Evolutionary conservation across 1,139 yeast species (phyloP).

Genomic region (Suhomyces bolitotheri): DNA sequence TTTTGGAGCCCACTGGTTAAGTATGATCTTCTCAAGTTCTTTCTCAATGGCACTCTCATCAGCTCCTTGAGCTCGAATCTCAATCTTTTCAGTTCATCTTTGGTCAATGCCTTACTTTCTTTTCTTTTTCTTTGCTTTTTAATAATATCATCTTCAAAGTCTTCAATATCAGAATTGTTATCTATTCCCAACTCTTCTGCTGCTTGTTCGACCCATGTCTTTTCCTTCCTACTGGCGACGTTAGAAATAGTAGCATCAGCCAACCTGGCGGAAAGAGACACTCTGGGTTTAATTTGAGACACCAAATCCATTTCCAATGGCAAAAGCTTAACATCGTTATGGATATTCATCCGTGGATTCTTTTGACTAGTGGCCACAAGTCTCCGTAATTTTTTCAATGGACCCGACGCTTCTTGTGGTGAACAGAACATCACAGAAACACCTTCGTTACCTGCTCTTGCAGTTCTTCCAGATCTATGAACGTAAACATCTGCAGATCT

Average conservation of each 20-base stretch:
- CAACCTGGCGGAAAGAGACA: conserved; percentile 64
- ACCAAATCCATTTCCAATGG: conserved; percentile 79
- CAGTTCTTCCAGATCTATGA: conserved; percentile 98
- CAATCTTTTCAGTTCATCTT: conserved; percentile 49
- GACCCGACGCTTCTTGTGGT: conserved; percentile 91
- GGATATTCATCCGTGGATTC: conserved; percentile 29
- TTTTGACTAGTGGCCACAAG: conserved; percentile 46
- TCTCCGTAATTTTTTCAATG: conserved; percentile 72
- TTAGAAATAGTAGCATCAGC: conserved; percentile 69
- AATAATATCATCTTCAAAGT: conserved; percentile 62
- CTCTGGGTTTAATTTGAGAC: conserved; percentile 68
- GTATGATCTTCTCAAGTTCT: conserved; percentile 70
- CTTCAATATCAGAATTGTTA: conserved; percentile 55
- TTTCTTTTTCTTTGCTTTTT: conserved; percentile 64
- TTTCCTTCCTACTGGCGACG: conserved; percentile 66
- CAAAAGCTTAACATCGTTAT: conserved; percentile 64
- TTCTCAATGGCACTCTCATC: conserved; percentile 61
- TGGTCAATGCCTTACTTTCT: conserved; percentile 54
- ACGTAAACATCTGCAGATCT: conserved; percentile 92
- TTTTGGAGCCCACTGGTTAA: conserved; percentile 83
- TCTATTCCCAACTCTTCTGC: conserved; percentile 92
- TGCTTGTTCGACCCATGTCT: conserved; percentile 82
- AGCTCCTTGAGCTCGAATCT: conserved; percentile 59
- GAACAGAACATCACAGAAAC: conserved; percentile 90
- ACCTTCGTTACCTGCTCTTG: conserved; percentile 93